Percentiles rank a stretch among this genome's conserved stretches.
Evolutionary conservation across 768 basidiomycete species (phyloP).

Genomic region (Lentinula boryana): DNA sequence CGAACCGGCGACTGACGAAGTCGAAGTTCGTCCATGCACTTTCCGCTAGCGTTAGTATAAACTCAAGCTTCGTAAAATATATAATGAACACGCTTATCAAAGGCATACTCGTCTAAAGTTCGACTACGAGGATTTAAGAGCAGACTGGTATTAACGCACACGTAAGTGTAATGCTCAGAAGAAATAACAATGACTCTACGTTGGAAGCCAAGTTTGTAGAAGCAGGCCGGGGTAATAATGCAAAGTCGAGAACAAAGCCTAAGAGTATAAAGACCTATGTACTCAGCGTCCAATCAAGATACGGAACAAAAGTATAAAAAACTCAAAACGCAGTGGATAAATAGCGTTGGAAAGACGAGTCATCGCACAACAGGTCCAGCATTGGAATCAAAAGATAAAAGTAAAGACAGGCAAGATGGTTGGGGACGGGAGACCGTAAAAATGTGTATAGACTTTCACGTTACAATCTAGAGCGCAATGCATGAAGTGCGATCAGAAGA

Average conservation of each 20-base stretch:
- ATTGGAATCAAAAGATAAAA: neutral
- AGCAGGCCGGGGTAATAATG: neutral
- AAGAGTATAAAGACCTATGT: neutral
- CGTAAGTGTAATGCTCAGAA: neutral
- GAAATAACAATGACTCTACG: neutral
- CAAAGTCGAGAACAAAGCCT: neutral
- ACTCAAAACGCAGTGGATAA: neutral
- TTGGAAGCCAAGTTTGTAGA: neutral
- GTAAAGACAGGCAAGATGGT: neutral
- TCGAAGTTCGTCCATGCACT: too few relatives aligned
- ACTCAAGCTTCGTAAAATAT: too few relatives aligned
- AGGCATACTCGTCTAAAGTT: too few relatives aligned
- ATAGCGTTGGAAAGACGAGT: neutral
- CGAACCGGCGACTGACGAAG: too few relatives aligned
- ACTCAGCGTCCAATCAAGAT: neutral
- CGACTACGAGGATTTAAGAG: too few relatives aligned
- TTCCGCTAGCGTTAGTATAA: too few relatives aligned
- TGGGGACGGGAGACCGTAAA: neutral
- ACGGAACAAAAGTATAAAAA: neutral
- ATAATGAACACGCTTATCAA: too few relatives aligned
- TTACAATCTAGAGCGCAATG: slow-evolving; percentile 11
- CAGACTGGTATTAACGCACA: neutral
- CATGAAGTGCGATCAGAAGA: slow-evolving; percentile 8
- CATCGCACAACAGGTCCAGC: neutral
- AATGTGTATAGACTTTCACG: neutral